Conservation (phyloP, 1,284 basidiomycete genomes). For the Sporisorium sorghi region DNA sequence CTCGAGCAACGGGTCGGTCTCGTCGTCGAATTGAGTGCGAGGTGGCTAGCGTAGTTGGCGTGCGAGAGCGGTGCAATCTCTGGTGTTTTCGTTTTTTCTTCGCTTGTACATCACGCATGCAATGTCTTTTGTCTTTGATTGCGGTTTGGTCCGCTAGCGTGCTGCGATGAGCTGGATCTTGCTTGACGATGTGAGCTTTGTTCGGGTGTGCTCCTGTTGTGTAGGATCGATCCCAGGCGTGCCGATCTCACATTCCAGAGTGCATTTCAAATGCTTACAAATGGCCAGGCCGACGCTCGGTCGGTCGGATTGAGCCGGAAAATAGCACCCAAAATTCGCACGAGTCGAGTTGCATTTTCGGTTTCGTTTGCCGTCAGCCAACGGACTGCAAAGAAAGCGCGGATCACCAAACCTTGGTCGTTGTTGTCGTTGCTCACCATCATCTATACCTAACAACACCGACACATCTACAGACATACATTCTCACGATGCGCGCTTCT, state of each 20-base stretch:
- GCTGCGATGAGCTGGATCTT: not conserved
- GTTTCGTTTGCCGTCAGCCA: not conserved
- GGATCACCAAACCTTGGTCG: slow-evolving; percentile 1
- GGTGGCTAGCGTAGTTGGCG: not conserved
- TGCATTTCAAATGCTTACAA: slow-evolving; percentile 2
- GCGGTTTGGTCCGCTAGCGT: not conserved
- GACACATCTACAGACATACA: slow-evolving; percentile 6
- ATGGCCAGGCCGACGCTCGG: not conserved
- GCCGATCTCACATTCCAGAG: not conserved
- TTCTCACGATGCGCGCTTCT: slow-evolving; percentile 49
- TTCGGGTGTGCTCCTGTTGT: not conserved
- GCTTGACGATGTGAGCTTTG: not conserved
- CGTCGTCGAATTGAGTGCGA: slow-evolving; percentile 25
- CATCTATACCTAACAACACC: slow-evolving; percentile 9
- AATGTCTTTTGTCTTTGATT: slow-evolving; percentile 7
- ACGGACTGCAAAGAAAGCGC: slow-evolving; percentile 16
- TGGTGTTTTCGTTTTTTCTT: not conserved
- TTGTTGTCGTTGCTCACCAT: slow-evolving; percentile 4
- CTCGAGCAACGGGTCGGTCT: slow-evolving; percentile 31
- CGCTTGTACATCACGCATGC: slow-evolving; percentile 30
- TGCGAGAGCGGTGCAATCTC: not conserved
- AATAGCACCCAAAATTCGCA: not conserved
- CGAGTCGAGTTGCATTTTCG: not conserved
- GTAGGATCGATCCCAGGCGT: too few relatives aligned
- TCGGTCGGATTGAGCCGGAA: slow-evolving; percentile 13